Base-by-base conservation (phyloP, 2,329 filamentous ascomycete genomes). In the Cladophialophora yegresii region DNA sequence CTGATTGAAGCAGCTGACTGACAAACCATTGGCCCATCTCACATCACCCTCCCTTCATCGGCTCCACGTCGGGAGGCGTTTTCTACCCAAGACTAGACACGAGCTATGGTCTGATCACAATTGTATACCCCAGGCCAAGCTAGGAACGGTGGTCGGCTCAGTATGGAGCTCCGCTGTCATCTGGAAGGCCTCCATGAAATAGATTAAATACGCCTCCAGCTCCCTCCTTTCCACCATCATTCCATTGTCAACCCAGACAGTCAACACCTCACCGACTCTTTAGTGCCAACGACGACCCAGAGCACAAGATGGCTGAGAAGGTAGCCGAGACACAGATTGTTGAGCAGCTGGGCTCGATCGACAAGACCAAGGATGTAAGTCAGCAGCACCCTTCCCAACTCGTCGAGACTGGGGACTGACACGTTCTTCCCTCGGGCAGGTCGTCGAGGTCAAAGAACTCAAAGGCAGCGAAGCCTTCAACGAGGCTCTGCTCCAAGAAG, bases 401-500 rank as follows among this genome's bases (percentile, higher is more conserved):
- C n/a, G 47, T 20, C 9, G 30, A 16, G 30, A 45, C 10, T 4
- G 26, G 30, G 23, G 16, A 23, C 47, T 53, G 26, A 59, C 40
- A 32, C 36, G 16, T 22, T 20, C 20, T 13, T 22, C 2, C n/a
- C 13, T 23, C 9, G 3, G 26, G 9, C 45, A 69, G 67, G 63
- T 70, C 43, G 58, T 64, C 55, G 69, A 67, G 53, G 58, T 70
- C 65, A 82, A 79, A 69, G 76, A 82, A 63, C 77, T 85, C 69
- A 77, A 72, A 26, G 84, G 84, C 65, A 81, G 80, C 68, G 82
- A 83, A 68, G 82, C 83, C 56, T 85, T 81, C 74, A 80, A 82
- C 68, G 81, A 85, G 73, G 84, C 84, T 23, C 77, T 82, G 73
- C 71, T 83, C 71, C 81, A 82, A 74, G 84, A 85, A 70, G 80